Conservation (phyloP, 2,329 filamentous ascomycete species). For the Aspergillus pseudoviridinutans region DNA sequence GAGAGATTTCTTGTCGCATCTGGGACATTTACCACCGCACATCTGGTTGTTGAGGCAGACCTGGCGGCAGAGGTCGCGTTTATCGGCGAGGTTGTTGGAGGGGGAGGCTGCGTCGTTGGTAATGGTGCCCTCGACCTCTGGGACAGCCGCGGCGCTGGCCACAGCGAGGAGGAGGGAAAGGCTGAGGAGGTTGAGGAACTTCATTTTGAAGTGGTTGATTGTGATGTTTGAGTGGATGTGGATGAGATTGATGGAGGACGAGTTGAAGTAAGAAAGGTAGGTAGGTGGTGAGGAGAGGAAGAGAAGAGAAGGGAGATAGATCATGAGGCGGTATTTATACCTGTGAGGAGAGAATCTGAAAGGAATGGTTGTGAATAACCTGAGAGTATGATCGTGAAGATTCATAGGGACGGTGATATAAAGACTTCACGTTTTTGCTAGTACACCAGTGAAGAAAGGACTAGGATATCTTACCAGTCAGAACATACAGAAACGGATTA, state of each 20-base stretch:
- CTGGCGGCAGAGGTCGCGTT: slow-evolving; percentile 3
- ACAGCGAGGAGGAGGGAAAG: slow-evolving; percentile 1
- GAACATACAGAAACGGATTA: background rate
- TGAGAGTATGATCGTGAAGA: background rate
- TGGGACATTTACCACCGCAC: slow-evolving; percentile 5
- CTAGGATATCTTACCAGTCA: background rate
- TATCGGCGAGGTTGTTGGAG: background rate
- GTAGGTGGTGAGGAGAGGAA: background rate
- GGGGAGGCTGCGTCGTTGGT: background rate
- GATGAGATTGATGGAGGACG: background rate
- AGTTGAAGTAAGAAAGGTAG: background rate
- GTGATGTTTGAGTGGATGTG: background rate
- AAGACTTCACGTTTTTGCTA: background rate
- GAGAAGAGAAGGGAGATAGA: background rate
- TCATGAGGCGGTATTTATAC: background rate
- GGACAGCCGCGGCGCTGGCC: background rate
- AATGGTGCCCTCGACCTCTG: background rate
- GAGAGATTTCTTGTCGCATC: background rate
- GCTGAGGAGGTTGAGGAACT: slow-evolving; percentile 2
- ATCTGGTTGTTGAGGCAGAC: slow-evolving; percentile 2
- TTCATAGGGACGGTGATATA: no score
- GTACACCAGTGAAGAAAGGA: background rate
- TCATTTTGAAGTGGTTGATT: slow-evolving; percentile 4
- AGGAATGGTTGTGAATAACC: background rate
- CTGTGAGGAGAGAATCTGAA: background rate